Base-by-base conservation (phyloP, 352 stramenopile genomes). In the Phytophthora ohioensis region DNA sequence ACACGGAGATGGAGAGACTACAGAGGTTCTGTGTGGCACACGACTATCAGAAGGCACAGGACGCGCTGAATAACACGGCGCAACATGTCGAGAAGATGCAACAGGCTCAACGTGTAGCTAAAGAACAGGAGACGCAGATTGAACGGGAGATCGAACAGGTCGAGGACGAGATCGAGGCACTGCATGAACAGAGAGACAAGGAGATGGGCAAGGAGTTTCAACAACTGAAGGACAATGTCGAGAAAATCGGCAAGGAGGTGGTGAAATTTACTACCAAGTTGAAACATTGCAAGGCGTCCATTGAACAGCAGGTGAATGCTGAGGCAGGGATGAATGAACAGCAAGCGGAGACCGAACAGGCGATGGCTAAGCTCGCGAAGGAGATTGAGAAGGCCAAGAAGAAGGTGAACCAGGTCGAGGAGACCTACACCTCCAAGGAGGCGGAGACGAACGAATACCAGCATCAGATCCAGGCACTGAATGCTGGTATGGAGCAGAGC, bases 1-100 rank as follows among this genome's bases (percentile, higher is more conserved):
- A 99, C 72, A 98, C 97, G 4, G 98, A 99, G 73, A 98, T 99
- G 80, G 97, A 99, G 77, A 84, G 97, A 0, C 91, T 99, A 42
- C 85, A 99, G 65, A 83, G 97, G 21, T 99, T 99, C 57, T 99
- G 97, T 69, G 85, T 99, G n/a, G 98, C 98, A 2, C 91, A 92
- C 71, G 92, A 99, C 53, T 99, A 94, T 75, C 84, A 94, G 34
- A 90, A 97, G 69, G 94, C 95, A 6, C 75, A 98, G 38, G 78
- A 95, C 27, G 91, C 89, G 35, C 77, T 98, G 15, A 84, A 79
- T 46, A 97, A 93, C 60, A 95, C 84, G 58, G 86, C 91, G 38
- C 85, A 95, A 9, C 80, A 98, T 58, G 89, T 99, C 17, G 75
- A 92, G 34, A 89, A 94, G 57, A 90, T 98, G 77, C 82, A 98